Percentiles rank a stretch among this genome's conserved stretches.
Evolutionary conservation across 2,329 filamentous ascomycete genomes (phyloP).

Genomic region (Venturia pyrina): DNA sequence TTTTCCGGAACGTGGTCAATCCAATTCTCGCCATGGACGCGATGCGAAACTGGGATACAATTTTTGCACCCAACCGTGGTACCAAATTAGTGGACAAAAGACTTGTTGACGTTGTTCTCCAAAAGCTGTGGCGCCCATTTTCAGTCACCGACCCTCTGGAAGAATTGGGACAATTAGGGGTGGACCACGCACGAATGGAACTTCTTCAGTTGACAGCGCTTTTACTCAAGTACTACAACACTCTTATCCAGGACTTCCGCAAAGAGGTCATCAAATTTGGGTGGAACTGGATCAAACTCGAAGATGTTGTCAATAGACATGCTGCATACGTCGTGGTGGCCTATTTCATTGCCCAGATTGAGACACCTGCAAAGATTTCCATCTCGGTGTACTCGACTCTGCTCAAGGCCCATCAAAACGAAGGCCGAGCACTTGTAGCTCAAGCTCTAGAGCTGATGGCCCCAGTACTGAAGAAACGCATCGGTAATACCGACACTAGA

Average conservation of each 20-base stretch:
- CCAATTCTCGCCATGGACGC: constrained; percentile 96
- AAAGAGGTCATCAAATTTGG: constrained; percentile 99
- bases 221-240: constrained; percentile 88
- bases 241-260: constrained; percentile 76
- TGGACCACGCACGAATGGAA: constrained; percentile 94
- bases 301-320: constrained; percentile 98
- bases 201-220: constrained; percentile 89
- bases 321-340: constrained; percentile 94
- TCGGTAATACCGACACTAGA: constrained; percentile 57
- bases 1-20: constrained; percentile 86
- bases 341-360: constrained; percentile 95
- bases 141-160: constrained; percentile 66
- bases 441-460: constrained; percentile 91
- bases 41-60: constrained; percentile 62
- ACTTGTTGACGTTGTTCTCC: constrained; percentile 83
- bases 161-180: constrained; percentile 67
- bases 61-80: constrained; percentile 44
- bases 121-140: constrained; percentile 88
- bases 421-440: constrained; percentile 82
- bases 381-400: constrained; percentile 90
- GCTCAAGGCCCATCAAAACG: constrained; percentile 86
- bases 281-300: constrained; percentile 97
- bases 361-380: constrained; percentile 92
- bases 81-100: constrained; percentile 73
- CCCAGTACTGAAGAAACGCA: constrained; percentile 82